Evolutionary conservation across 2,329 filamentous ascomycete genomes (phyloP).

Genomic region (Cladosporium phlei): DNA sequence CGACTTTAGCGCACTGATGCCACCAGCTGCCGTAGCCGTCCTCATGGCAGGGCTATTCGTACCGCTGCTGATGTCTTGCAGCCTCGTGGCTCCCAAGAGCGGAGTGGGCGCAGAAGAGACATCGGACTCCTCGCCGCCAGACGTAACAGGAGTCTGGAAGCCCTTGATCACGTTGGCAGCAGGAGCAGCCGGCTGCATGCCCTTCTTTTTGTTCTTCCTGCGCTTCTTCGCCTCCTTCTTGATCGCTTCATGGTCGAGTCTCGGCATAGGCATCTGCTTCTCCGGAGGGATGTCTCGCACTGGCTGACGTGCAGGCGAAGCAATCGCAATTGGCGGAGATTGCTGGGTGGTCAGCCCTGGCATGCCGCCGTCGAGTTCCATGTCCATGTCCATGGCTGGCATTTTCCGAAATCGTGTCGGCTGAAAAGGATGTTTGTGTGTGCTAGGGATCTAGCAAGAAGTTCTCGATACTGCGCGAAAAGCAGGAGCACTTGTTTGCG

Average conservation of each 20-base stretch:
- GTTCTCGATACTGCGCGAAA: background rate
- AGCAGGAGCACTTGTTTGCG: slow-evolving; percentile 2
- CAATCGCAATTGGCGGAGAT: slow-evolving; percentile 30
- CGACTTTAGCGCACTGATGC: slow-evolving; percentile 76
- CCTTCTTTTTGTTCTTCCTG: slow-evolving; percentile 36
- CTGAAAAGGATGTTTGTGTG: slow-evolving; percentile 2
- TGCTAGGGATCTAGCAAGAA: background rate
- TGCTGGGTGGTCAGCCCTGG: slow-evolving; percentile 24
- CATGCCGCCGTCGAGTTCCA: slow-evolving; percentile 24
- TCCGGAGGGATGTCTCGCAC: slow-evolving; percentile 21
- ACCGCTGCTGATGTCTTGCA: slow-evolving; percentile 44
- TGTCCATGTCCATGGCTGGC: slow-evolving; percentile 35
- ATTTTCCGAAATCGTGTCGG: slow-evolving; percentile 16
- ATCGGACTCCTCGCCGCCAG: slow-evolving; percentile 54
- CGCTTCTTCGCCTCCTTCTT: slow-evolving; percentile 34
- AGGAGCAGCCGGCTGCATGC: slow-evolving; percentile 33
- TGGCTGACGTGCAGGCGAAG: slow-evolving; percentile 26
- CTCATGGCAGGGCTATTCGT: slow-evolving; percentile 46
- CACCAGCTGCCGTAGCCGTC: slow-evolving; percentile 52
- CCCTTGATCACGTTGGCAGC: slow-evolving; percentile 42
- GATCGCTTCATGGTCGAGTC: slow-evolving; percentile 33
- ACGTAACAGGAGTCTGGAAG: slow-evolving; percentile 48
- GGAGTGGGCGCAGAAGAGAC: slow-evolving; percentile 37
- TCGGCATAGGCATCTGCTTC: slow-evolving; percentile 23
- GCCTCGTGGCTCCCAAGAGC: slow-evolving; percentile 32